These are phyloP conservation scores for Candida jianshihensis DNA, from an alignment of 805 yeast genomes.

Conservation along the genomic window DNA sequence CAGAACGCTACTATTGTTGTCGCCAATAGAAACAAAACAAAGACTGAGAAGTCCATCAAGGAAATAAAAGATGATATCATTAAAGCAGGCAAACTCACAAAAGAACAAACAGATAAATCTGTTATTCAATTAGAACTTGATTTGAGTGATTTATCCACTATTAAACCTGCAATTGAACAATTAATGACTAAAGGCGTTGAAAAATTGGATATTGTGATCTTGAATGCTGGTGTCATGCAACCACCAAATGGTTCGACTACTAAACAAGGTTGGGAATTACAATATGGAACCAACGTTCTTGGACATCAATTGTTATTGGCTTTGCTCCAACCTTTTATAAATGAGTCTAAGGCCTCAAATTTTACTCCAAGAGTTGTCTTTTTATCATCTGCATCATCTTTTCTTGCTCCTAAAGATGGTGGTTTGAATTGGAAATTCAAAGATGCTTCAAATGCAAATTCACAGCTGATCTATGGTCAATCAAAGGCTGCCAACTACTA, in stretches of 20 bases:
- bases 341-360: conserved; percentile 24
- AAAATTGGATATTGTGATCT: conserved; percentile 29
- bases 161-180: conserved; percentile 30
- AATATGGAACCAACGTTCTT: conserved; percentile 39
- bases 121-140: conserved; percentile 24
- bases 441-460: conserved; percentile 7
- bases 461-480: conserved; percentile 26
- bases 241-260: conserved; percentile 31
- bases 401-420: conserved; percentile 25
- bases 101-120: conserved; percentile 6
- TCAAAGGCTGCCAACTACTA: conserved; percentile 35
- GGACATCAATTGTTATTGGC: conserved; percentile 40
- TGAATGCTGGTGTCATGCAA: conserved; percentile 40
- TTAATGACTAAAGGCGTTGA: conserved; percentile 18
- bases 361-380: conserved; percentile 36
- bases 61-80: conserved; percentile 20
- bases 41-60: conserved; percentile 24
- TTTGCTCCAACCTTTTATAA: conserved; percentile 30
- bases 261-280: conserved; percentile 38
- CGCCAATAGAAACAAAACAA: conserved; percentile 29
- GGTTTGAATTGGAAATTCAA: conserved; percentile 28
- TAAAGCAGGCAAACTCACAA: conserved; percentile 6
- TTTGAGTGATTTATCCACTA: conserved; percentile 34
- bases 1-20: conserved; percentile 30
- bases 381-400: conserved; percentile 35